These are phyloP conservation scores for Verticillium nonalfalfae DNA, from an alignment of 2,329 filamentous ascomycete species.

Conservation along the genomic window DNA sequence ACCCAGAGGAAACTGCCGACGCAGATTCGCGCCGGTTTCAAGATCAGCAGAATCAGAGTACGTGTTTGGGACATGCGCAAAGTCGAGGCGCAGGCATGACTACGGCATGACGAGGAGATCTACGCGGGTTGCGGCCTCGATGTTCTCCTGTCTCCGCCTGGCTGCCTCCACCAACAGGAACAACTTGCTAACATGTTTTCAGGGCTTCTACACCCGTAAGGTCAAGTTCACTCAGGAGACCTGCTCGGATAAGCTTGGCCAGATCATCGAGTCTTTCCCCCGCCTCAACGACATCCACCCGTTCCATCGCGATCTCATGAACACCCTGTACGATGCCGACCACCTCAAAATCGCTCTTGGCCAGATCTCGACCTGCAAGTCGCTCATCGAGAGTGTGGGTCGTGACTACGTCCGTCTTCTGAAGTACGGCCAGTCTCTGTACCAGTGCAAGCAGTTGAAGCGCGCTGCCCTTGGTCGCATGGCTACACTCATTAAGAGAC, in stretches of 20 bases:
- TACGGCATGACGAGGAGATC: background rate
- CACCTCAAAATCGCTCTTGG: constrained; percentile 96
- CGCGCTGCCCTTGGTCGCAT: constrained; percentile 92
- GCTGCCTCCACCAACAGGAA: background rate
- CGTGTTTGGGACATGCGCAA: background rate
- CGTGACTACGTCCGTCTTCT: constrained; percentile 93
- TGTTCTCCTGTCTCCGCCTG: background rate
- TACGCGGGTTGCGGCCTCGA: background rate
- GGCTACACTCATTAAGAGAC: constrained; percentile 82
- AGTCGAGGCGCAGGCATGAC: background rate
- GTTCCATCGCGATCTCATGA: constrained; percentile 77
- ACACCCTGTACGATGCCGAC: constrained; percentile 97
- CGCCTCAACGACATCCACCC: constrained; percentile 91
- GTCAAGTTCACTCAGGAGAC: constrained; percentile 98
- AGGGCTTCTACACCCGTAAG: constrained; percentile 61
- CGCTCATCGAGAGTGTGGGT: constrained; percentile 91
- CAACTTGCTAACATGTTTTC: background rate
- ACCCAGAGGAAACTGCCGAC: constrained; percentile 91
- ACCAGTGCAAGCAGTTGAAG: constrained; percentile 99
- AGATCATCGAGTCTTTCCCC: constrained; percentile 89
- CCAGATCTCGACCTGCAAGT: constrained; percentile 92
- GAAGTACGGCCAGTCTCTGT: constrained; percentile 91
- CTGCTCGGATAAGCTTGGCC: constrained; percentile 86
- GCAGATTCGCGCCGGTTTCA: constrained; percentile 92
- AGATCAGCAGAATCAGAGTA: constrained; percentile 68